Conservation (phyloP, 148 eudicot genomes). For the Fallopia convolvulus region DNA sequence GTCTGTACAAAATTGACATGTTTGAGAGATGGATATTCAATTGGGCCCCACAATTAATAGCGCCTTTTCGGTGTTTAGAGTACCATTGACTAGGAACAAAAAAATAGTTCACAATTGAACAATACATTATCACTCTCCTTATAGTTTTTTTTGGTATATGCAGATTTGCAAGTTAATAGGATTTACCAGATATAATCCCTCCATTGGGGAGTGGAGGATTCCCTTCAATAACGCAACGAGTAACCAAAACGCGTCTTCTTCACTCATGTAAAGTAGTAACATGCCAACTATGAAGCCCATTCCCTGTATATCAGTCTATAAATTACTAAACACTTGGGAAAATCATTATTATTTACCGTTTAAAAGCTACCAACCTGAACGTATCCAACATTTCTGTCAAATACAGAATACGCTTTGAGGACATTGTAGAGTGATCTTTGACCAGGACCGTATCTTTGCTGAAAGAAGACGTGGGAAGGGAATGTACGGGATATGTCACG, state of each 20-base stretch:
- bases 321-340: neutral
- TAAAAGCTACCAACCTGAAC: conserved; percentile 59
- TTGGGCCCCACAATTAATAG: too few relatives aligned
- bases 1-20: conserved; percentile 35
- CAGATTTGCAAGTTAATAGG: neutral
- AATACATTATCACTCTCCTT: neutral
- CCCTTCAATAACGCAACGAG: conserved; percentile 93
- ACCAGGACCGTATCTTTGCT: conserved; percentile 99
- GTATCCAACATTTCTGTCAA: conserved; percentile 95
- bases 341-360: neutral
- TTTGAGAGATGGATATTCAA: neutral
- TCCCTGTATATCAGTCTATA: conserved; percentile 47
- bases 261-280: conserved; percentile 95
- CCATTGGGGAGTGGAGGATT: conserved; percentile 98
- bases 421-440: conserved; percentile 98
- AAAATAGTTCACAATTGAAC: too few relatives aligned
- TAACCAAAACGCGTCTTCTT: conserved; percentile 99
- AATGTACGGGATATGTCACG: conserved; percentile 97
- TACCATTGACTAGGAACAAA: too few relatives aligned
- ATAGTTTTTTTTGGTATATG: neutral
- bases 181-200: conserved; percentile 85
- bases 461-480: conserved; percentile 96
- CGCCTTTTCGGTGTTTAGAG: too few relatives aligned
- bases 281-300: conserved; percentile 98
- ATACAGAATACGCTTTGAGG: conserved; percentile 95